Conservation (phyloP, 148 eudicot species). For the Camellia granthamiana region DNA sequence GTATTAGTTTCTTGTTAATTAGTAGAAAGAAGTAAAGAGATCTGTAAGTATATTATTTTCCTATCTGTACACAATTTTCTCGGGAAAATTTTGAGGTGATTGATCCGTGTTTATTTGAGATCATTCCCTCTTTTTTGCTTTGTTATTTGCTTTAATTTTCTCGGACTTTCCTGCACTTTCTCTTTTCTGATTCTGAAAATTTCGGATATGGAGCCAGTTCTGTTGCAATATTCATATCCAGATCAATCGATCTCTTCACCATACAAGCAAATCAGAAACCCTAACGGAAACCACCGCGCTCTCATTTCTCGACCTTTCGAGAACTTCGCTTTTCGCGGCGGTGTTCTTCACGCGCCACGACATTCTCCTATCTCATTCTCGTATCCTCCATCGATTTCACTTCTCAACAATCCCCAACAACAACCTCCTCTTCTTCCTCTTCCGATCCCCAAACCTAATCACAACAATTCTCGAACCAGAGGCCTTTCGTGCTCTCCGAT, state of each 20-base stretch:
- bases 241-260: constrained; percentile 3
- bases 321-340: constrained; percentile 16
- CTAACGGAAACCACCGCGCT: neutral
- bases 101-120: constrained; percentile 15
- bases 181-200: neutral
- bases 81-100: neutral
- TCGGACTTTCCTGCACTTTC: neutral
- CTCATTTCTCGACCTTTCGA: neutral
- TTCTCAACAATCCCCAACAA: constrained; percentile 14
- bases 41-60: neutral
- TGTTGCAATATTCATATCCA: neutral
- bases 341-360: constrained; percentile 26
- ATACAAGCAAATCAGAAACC: constrained; percentile 1
- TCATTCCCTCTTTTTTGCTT: neutral
- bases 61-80: neutral
- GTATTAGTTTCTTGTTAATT: no score
- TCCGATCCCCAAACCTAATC: constrained; percentile 16
- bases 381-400: constrained; percentile 16
- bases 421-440: constrained; percentile 58
- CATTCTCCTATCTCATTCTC: constrained; percentile 22
- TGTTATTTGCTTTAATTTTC: neutral
- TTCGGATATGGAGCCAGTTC: constrained; percentile 5
- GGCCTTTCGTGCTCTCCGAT: constrained; percentile 27
- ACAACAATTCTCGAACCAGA: constrained; percentile 17
- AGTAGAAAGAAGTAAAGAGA: no score